Conservation (phyloP, 2,329 filamentous ascomycete species). For the Helotiales sp. region DNA sequence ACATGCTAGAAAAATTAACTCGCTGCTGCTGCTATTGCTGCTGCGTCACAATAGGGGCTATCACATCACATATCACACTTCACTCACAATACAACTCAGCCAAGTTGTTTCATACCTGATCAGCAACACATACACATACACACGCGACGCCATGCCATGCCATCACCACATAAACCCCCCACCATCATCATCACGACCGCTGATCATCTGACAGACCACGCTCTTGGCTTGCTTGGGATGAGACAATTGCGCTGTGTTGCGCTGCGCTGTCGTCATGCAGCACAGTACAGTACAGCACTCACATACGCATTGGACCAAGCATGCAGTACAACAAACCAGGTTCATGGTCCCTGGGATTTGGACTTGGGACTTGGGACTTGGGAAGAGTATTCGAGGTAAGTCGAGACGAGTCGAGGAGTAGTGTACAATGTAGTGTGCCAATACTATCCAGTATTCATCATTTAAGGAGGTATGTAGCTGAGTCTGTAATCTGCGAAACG, state of each 20-base stretch:
- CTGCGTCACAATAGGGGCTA: background rate
- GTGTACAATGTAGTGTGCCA: background rate
- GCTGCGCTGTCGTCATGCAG: background rate
- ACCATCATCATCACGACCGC: background rate
- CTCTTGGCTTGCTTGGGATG: conserved; percentile 7
- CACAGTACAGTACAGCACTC: background rate
- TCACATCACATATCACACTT: background rate
- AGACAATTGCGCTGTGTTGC: background rate
- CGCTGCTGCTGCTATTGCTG: background rate
- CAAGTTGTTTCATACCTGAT: conserved; percentile 3
- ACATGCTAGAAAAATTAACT: too few species aligned
- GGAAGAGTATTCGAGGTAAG: background rate
- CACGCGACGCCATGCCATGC: background rate
- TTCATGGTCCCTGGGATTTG: background rate
- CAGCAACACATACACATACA: conserved; percentile 2
- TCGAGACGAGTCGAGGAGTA: background rate
- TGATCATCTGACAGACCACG: conserved; percentile 1
- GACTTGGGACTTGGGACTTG: background rate
- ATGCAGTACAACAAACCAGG: background rate
- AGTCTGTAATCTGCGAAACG: background rate
- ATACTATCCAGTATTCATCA: too few species aligned
- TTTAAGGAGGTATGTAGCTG: background rate
- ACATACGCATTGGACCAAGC: background rate
- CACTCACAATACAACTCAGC: background rate
- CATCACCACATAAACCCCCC: background rate